Base-by-base conservation (phyloP, 2,329 filamentous ascomycete species). In the Seiridium cupressi region DNA sequence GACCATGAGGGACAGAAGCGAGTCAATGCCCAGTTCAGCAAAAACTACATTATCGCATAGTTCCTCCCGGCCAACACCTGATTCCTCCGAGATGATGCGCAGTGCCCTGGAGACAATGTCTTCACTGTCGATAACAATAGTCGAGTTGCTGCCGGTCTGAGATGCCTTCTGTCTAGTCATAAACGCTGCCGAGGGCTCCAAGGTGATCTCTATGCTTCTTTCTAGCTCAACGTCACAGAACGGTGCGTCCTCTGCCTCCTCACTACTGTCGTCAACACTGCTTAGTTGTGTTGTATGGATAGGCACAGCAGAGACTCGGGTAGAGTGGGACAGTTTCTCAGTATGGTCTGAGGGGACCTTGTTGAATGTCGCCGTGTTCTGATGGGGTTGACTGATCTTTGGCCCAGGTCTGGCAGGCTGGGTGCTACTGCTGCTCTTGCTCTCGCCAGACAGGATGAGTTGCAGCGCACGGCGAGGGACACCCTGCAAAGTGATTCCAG, bases 21-120 rank as follows among this genome's bases (percentile, higher is more conserved):
- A 74, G 59, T 77, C 74, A 26, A 77, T 61, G 4, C 74, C 74
- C 4, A 73, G 49, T 44, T 74, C 70, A 1, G 60, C 65, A 51
- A 76, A 74, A 10, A 53, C 48, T 4, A 63, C 67, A 10, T 63
- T 64, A 35, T 74, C 69, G 8, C 60, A 62, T 6, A 68, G 46
- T 32, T 65, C 63, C 3, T 51, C 26, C 9, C 61, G 18, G 4
- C 61, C 51, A 13, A 74, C 26, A 8, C 66, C 71, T 31, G 65
- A 67, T 57, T 74, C 71, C 13, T 68, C 66, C 3, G 72, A 65
- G 18, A 75, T 68, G 46, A 75, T 70, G 3, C 57, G 7, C 9
- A 65, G 18, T 5, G 61, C 61, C 13, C 42, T 49, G 47, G 35
- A 32, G 18, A 10, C 18, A n/a, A 10, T 36, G 51, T n/a, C 26